Evolutionary conservation across 1,139 yeast genomes (phyloP), one percentile per base, ranked within the genome.

Genomic region (Taphrina populina): DNA sequence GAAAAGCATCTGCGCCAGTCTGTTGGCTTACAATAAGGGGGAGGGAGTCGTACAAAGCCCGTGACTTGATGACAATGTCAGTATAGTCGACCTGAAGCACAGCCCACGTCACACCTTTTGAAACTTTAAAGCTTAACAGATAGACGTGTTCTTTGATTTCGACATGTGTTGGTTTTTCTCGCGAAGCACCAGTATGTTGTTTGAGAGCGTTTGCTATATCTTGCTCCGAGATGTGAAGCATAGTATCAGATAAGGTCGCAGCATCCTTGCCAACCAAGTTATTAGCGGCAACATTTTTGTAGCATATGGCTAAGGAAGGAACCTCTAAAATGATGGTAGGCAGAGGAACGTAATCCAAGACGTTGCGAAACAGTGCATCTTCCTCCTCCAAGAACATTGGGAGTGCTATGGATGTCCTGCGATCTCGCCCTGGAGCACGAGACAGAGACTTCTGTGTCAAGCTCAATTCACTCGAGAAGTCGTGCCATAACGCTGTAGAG

Each of bases 21-120:
- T 30, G 20, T 23, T 49, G 54, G 11, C 46, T 41, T 32, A 49
- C 39, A 17, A 49, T 37, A 30, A 49, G 23, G 20, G 54, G 54
- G 24, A 49, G 17, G 6, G 44, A 27, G 24, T 49, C 35, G 19
- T 29, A 49, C 11, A 49, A 10, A 8, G 54, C 29, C 21, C 54
- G 54, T 15, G 19, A 47, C 21, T 47, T 44, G 15, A 36, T 27
- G 24, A 29, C 36, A 13, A 47, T 43, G 4, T 47, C 53, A n/a
- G 35, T 20, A 20, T 47, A 44, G 21, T 40, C 45, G 34, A 40
- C 27, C n/a, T 40, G 45, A 3, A 40, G 11, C 13, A 26, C 13
- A 34, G 8, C 45, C 20, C 27, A 13, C 13, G 23, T 13, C 17
- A 13, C 13, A 2, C 29, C 29, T 5, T 20, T 8, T 6, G 19